Conservation (phyloP, 306 rosid species). For the Dryas octopetala region DNA sequence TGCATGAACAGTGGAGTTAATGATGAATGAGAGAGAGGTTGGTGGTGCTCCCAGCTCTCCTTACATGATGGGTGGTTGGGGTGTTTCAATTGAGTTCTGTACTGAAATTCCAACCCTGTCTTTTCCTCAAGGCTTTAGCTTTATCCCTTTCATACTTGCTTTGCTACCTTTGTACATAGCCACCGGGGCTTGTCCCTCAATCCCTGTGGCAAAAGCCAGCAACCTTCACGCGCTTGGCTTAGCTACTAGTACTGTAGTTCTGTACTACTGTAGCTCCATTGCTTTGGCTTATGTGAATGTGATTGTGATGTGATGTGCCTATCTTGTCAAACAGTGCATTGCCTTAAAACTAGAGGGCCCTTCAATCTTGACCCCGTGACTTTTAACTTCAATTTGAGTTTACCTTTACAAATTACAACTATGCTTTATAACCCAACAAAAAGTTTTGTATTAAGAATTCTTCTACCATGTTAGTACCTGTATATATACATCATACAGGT, state of each 20-base stretch:
- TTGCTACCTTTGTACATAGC: constrained; percentile 18
- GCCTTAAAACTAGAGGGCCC: no score
- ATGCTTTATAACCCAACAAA: no score
- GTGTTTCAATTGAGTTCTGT: constrained; percentile 49
- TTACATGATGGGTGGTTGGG: constrained; percentile 93
- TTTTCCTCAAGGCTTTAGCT: constrained; percentile 26
- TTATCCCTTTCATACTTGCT: constrained; percentile 8
- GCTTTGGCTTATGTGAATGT: no score
- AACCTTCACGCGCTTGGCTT: constrained; percentile 8
- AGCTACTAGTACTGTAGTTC: neutral
- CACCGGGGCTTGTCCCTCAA: neutral
- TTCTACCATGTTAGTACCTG: no score
- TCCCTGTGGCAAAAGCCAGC: neutral
- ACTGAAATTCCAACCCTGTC: constrained; percentile 54
- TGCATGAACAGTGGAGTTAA: constrained; percentile 20
- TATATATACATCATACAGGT: no score
- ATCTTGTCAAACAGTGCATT: no score
- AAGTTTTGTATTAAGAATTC: no score
- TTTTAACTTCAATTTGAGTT: no score
- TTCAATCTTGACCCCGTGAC: no score
- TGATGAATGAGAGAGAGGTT: constrained; percentile 16
- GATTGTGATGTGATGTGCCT: no score
- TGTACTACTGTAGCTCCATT: no score
- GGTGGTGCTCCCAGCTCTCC: constrained; percentile 63
- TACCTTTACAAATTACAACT: no score